These are phyloP conservation scores for Hypoxylon sp. DNA, from an alignment of 2,329 filamentous ascomycete species.

Conservation along the genomic window DNA sequence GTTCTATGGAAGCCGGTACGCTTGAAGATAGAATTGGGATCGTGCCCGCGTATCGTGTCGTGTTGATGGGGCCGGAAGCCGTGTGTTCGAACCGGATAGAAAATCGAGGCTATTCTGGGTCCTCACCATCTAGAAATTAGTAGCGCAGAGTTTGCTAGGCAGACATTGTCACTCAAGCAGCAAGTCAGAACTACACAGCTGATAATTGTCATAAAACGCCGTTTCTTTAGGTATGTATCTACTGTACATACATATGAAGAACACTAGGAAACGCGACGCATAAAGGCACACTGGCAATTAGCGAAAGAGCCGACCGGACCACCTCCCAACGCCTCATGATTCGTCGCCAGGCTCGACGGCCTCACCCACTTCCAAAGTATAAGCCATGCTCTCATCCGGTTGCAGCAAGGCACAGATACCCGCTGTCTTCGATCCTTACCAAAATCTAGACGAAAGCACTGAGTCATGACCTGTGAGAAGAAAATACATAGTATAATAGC, in stretches of 20 bases:
- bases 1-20: too few relatives aligned
- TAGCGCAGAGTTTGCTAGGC: too few relatives aligned
- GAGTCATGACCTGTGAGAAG: slow-evolving; percentile 13
- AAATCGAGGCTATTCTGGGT: too few relatives aligned
- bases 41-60: too few relatives aligned
- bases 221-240: slow-evolving; percentile 25
- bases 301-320: slow-evolving; percentile 7
- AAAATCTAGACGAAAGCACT: neutral
- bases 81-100: too few relatives aligned
- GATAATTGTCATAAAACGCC: neutral
- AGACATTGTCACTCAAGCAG: neutral
- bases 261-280: slow-evolving; percentile 16
- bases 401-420: neutral
- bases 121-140: too few relatives aligned
- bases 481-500: neutral
- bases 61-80: too few relatives aligned
- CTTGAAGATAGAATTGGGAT: too few relatives aligned
- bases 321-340: slow-evolving; percentile 34
- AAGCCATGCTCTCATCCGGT: slow-evolving; percentile 6
- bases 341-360: slow-evolving; percentile 7
- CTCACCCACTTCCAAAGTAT: neutral
- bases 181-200: neutral
- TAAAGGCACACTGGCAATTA: slow-evolving; percentile 8
- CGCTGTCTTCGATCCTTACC: slow-evolving; percentile 4
- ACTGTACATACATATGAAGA: slow-evolving; percentile 19